These are phyloP conservation scores for Suhomyces faveliae DNA, from an alignment of 805 yeast genomes.

Conservation along the genomic window DNA sequence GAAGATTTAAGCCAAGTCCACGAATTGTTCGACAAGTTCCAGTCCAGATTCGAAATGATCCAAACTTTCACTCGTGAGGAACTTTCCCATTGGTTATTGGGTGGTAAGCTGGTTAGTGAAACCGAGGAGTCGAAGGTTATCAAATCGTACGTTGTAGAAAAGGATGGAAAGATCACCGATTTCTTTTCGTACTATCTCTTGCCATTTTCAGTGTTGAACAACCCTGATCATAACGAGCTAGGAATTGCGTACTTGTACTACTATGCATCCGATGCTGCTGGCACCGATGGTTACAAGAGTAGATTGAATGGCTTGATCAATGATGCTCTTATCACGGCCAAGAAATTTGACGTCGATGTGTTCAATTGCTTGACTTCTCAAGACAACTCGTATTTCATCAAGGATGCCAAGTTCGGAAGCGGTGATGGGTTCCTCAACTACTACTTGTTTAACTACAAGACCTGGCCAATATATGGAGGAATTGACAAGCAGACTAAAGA, in stretches of 20 bases:
- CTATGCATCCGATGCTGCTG: constrained; percentile 72
- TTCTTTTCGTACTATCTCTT: constrained; percentile 85
- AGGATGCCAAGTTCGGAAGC: constrained; percentile 80
- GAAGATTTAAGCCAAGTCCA: constrained; percentile 66
- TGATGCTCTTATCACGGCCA: constrained; percentile 77
- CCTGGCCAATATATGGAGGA: constrained; percentile 82
- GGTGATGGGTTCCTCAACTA: constrained; percentile 94
- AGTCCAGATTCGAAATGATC: constrained; percentile 66
- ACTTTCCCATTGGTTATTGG: constrained; percentile 78
- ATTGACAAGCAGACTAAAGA: constrained; percentile 54
- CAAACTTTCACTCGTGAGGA: constrained; percentile 71
- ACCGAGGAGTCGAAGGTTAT: constrained; percentile 51
- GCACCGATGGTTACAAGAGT: constrained; percentile 45
- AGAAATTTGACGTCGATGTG: constrained; percentile 72
- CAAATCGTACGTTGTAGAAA: constrained; percentile 73
- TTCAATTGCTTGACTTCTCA: constrained; percentile 90
- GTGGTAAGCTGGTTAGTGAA: constrained; percentile 27
- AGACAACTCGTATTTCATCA: constrained; percentile 82
- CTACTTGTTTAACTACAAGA: constrained; percentile 86
- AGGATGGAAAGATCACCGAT: constrained; percentile 71
- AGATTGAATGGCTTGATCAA: constrained; percentile 62
- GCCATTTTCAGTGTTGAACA: constrained; percentile 79
- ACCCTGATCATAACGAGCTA: constrained; percentile 59
- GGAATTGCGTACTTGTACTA: constrained; percentile 88
- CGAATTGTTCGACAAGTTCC: constrained; percentile 59